Percentiles rank a stretch among this genome's conserved stretches.
Conservation (phyloP, 768 basidiomycete genomes). For the Xerocomellus intermedius region DNA sequence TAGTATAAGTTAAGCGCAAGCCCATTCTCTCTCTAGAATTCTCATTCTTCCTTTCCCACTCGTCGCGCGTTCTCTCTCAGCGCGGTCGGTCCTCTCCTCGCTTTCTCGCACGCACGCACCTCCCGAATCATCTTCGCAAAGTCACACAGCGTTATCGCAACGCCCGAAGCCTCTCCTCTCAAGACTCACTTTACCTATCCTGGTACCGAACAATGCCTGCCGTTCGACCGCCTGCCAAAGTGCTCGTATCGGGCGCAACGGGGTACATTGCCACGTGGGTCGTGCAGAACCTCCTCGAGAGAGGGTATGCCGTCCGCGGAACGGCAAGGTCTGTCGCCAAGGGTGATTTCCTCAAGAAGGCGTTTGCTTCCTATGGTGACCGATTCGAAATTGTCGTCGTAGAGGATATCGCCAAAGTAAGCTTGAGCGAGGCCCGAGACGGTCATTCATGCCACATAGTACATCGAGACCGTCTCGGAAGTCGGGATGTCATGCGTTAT, state of each 20-base stretch:
- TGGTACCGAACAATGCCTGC: constrained; percentile 19
- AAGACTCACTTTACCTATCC: background rate
- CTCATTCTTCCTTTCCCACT: no score
- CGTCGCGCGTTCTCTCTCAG: no score
- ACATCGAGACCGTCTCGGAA: background rate
- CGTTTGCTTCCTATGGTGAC: constrained; percentile 53
- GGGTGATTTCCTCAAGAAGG: constrained; percentile 51
- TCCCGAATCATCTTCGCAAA: no score
- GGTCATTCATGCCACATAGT: background rate
- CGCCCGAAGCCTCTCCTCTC: no score
- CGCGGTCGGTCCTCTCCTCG: no score
- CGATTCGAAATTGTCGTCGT: constrained; percentile 67
- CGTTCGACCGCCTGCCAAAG: constrained; percentile 26
- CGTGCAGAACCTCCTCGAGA: constrained; percentile 52
- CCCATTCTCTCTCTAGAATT: no score
- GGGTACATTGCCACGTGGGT: constrained; percentile 43
- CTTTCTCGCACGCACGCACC: no score
- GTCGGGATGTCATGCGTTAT: background rate
- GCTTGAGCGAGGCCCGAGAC: background rate
- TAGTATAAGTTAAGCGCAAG: no score
- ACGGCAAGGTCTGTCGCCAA: constrained; percentile 66
- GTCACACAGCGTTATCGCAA: no score
- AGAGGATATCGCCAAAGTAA: constrained; percentile 60
- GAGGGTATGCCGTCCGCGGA: constrained; percentile 62
- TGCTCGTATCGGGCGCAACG: constrained; percentile 31